Evolutionary conservation across 495 filamentous ascomycete genomes (phyloP), one percentile per base, ranked within the genome.

Genomic region (Sabuloglossum arenarium): DNA sequence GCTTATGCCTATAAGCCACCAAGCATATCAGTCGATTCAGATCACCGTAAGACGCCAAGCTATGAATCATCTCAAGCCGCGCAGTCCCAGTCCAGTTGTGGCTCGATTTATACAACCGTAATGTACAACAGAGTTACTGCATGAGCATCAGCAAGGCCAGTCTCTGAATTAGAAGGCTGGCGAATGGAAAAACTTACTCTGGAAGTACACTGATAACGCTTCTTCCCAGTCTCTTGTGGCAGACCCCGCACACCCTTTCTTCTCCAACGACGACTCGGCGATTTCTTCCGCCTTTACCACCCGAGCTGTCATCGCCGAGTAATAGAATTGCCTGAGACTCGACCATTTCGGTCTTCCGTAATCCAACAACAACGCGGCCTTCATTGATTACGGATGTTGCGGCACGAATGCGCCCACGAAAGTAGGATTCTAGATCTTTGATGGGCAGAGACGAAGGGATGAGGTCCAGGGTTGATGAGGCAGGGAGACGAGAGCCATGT

Each of bases 401-500:
- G n/a, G 79, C 78, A 30, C 93, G 82, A 63, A 97, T 94, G 23
- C 88, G 79, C 24, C 88, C 86, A 53, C 80, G 80, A 73, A 98
- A 97, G 67, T 98, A 98, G 11, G 80, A 82, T 62, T 90, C 85
- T 3, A 98, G 80, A 39, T 93, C 77, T 45, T 76, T 71, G 21
- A 96, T 75, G 8, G 86, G 81, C 4, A 96, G 74, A 5, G 75
- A 66, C 55, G 85, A 76, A 0, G 91, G 91, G n/a, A 98, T 86
- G 27, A 97, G 71, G 11, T 80, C 78, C 4, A 98, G 74, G 0
- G 89, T 90, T 12, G 84, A 84, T 14, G 80, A 77, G 3, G 91
- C 87, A 0, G 94, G 88, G 24, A 98, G 77, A 14, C 91, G 84
- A 24, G 89, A 87, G 50, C 91, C 91, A 61, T 98, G 91, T 59